These are phyloP conservation scores for Mucor plumbeus DNA, from an alignment of 371 early-diverging fungal genomes.

Conservation along the genomic window DNA sequence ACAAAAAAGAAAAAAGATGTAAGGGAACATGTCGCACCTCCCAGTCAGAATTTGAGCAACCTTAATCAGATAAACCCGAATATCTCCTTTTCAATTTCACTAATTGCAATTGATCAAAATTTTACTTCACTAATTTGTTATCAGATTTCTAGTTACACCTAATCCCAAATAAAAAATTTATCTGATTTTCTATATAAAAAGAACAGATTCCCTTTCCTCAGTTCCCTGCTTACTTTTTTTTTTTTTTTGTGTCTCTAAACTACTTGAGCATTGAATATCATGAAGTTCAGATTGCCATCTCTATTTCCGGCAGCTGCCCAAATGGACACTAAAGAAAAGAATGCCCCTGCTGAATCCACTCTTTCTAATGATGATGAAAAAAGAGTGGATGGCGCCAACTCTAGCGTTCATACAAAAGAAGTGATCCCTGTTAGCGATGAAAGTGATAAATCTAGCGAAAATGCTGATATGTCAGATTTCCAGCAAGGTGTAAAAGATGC, in stretches of 20 bases:
- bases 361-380: background rate
- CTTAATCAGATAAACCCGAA: conserved; percentile 2
- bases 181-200: conserved; percentile 5
- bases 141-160: conserved; percentile 1
- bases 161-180: background rate
- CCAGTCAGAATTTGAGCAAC: background rate
- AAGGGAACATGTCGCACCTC: background rate
- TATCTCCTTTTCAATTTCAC: background rate
- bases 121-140: background rate
- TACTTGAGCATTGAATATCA: background rate
- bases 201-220: background rate
- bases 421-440: background rate
- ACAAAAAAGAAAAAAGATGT: background rate
- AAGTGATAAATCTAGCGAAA: background rate
- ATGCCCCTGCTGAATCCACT: background rate
- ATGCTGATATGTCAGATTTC: background rate
- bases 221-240: background rate
- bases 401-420: conserved; percentile 1
- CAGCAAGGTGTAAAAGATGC: conserved; percentile 18
- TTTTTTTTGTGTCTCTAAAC: no score
- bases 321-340: background rate
- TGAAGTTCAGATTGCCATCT: conserved; percentile 16
- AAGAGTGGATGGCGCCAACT: background rate
- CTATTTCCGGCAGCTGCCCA: conserved; percentile 7
- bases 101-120: background rate